Evolutionary conservation across 768 basidiomycete species (phyloP), one percentile per base, ranked within the genome.

Genomic region (Mycena leptocephala): DNA sequence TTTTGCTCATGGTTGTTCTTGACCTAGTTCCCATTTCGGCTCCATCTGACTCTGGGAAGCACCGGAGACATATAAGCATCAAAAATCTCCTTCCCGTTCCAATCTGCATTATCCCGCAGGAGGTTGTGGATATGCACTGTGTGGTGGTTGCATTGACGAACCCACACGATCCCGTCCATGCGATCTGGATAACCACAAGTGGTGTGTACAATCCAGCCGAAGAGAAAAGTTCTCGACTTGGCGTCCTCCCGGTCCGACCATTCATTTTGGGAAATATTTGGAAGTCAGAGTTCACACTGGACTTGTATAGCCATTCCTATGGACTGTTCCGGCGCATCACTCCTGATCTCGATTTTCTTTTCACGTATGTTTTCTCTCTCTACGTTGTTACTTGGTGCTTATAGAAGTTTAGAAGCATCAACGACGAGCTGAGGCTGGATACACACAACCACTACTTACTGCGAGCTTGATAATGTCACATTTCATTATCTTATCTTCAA

Each of bases 1-100:
- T 41, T 39, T 26, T 62, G 24, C 61, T 62, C 61, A 62, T 62
- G 61, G 61, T 62, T 41, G 61, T 62, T 16, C 24, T 62, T 18
- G 37, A 62, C 26, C 37, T 62, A 28, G 37, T 62, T 26, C 61
- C 61, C 35, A 41, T 62, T 39, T 41, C 13, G 24, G 61, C 61
- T 56, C 28, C 61, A 18, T 26, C 37, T 26, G 26, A 39, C 37
- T 28, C 53, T 28, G 28, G 53, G 24, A 41, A 39, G 37, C 13
- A 28, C 32, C n/a, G 39, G 24, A 62, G 11, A 28, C 61, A 41
- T 18, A 41, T 62, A 16, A 41, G n/a, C 24, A 37, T 62, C 24
- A 62, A 39, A 26, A 62, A 62, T 28, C n/a, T 62, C 24, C 37
- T 62, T 26, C 61, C 61, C 13, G 39, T 62, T 26, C 61, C 61